These are phyloP conservation scores for Penicillium sp. DNA, from an alignment of 2,329 filamentous ascomycete genomes.

Conservation along the genomic window DNA sequence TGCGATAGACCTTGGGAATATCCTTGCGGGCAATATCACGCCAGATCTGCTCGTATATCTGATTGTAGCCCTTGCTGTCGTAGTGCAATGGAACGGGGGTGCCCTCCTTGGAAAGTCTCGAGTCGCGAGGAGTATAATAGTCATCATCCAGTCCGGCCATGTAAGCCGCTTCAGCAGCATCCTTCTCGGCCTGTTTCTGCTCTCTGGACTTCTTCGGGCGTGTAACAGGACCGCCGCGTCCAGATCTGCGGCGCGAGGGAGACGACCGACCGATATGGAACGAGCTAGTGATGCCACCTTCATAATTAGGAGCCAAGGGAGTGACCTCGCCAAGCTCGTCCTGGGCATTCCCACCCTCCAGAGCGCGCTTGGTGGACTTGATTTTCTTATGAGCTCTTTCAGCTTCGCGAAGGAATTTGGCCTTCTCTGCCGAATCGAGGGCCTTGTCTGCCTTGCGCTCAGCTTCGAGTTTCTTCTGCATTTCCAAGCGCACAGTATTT, in stretches of 20 bases:
- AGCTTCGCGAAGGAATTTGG: conserved; percentile 78
- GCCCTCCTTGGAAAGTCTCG: conserved; percentile 44
- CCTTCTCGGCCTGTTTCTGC: conserved; percentile 67
- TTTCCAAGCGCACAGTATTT: conserved; percentile 87
- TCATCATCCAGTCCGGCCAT: conserved; percentile 59
- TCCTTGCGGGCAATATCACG: conserved; percentile 91
- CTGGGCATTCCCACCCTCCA: conserved; percentile 73
- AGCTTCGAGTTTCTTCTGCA: conserved; percentile 76
- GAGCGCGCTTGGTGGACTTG: conserved; percentile 79
- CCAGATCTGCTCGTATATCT: conserved; percentile 97
- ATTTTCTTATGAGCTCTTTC: conserved; percentile 91
- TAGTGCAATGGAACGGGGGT: conserved; percentile 60
- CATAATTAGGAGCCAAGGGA: conserved; percentile 73
- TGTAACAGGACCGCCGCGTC: conserved; percentile 50
- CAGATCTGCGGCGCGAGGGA: conserved; percentile 53
- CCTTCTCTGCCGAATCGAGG: conserved; percentile 76
- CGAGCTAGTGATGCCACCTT: conserved; percentile 80
- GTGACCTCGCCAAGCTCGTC: conserved; percentile 73
- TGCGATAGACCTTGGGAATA: conserved; percentile 84
- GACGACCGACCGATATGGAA: conserved; percentile 68
- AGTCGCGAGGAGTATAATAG: conserved; percentile 57
- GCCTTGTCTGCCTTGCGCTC: conserved; percentile 74
- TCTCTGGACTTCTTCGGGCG: conserved; percentile 85
- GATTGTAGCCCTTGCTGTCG: conserved; percentile 89
- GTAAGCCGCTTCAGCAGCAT: conserved; percentile 82